phyloP scores from a whole-genome alignment of 495 filamentous ascomycete species.

The Annulohypoxylon maeteangense region DNA sequence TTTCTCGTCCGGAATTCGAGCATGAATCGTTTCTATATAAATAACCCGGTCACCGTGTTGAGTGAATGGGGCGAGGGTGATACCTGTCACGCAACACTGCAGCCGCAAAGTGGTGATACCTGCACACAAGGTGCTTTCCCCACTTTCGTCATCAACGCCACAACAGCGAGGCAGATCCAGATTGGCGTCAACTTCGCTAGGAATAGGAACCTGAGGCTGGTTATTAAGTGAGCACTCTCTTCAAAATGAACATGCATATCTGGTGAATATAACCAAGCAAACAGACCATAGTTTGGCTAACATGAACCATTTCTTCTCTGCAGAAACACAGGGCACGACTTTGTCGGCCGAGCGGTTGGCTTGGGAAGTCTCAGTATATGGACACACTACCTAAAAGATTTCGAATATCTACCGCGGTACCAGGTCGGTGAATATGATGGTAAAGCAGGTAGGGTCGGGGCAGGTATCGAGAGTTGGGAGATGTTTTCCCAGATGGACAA shows the following conservation, averaged over 20 bases:
- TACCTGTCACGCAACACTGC: constrained; percentile 53
- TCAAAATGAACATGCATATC: not conserved
- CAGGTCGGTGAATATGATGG: constrained; percentile 55
- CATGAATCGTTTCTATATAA: constrained; percentile 48
- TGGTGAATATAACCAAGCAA: not conserved
- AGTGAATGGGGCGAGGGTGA: constrained; percentile 55
- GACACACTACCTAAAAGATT: constrained; percentile 64
- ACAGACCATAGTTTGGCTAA: constrained; percentile 38
- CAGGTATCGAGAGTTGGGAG: constrained; percentile 59
- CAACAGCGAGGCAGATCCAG: constrained; percentile 65
- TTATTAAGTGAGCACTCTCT: constrained; percentile 67
- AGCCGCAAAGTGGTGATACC: constrained; percentile 40
- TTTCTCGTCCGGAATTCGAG: constrained; percentile 39
- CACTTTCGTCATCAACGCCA: constrained; percentile 68
- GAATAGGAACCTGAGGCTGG: constrained; percentile 66
- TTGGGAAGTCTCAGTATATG: constrained; percentile 67
- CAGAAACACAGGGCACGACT: constrained; percentile 78
- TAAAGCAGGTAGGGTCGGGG: constrained; percentile 56
- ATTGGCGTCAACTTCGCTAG: constrained; percentile 71
- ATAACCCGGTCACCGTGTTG: constrained; percentile 51
- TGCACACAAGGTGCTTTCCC: constrained; percentile 69
- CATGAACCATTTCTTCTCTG: constrained; percentile 56
- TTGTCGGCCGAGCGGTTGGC: constrained; percentile 63
- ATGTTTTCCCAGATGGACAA: constrained; percentile 51
- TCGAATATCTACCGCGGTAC: constrained; percentile 50